phyloP scores from a whole-genome alignment of 805 yeast species.

The Metschnikowia baotianmanensis region DNA sequence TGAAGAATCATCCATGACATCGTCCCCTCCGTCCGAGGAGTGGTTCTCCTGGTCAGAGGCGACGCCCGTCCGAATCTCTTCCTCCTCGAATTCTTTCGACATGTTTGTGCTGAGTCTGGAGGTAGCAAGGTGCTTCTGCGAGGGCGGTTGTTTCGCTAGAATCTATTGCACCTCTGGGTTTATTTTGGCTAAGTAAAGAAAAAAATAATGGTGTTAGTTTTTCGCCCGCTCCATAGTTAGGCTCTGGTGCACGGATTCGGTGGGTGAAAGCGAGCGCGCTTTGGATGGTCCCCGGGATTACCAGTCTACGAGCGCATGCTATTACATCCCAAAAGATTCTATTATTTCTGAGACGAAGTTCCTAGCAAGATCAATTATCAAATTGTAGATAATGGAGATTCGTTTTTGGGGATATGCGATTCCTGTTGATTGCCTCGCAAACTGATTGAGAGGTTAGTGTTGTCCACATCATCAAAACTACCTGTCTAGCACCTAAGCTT shows the following conservation, averaged over 20 bases:
- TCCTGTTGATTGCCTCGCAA: no score
- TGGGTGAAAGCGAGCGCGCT: neutral
- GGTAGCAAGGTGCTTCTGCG: neutral
- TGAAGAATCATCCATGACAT: slow-evolving; percentile 62
- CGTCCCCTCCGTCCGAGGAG: slow-evolving; percentile 38
- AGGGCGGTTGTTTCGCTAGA: neutral
- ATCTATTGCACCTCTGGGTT: slow-evolving; percentile 1
- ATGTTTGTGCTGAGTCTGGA: slow-evolving; percentile 14
- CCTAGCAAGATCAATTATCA: no score
- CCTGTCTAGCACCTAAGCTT: no score
- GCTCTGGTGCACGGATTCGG: slow-evolving; percentile 4
- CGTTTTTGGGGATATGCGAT: no score
- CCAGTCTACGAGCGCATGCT: no score
- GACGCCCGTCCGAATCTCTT: slow-evolving; percentile 36
- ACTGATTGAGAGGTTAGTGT: no score
- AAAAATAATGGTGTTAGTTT: slow-evolving; percentile 7
- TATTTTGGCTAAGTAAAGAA: slow-evolving; percentile 5
- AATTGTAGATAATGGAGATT: no score
- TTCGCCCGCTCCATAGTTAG: slow-evolving; percentile 13
- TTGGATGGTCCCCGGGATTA: no score
- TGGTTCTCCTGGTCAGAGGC: slow-evolving; percentile 24
- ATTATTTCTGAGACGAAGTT: no score
- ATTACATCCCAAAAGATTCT: no score
- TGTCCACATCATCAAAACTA: no score
- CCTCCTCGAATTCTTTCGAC: slow-evolving; percentile 37